phyloP scores from a whole-genome alignment of 2,329 filamentous ascomycete species.

The Calonectria honghensis region DNA sequence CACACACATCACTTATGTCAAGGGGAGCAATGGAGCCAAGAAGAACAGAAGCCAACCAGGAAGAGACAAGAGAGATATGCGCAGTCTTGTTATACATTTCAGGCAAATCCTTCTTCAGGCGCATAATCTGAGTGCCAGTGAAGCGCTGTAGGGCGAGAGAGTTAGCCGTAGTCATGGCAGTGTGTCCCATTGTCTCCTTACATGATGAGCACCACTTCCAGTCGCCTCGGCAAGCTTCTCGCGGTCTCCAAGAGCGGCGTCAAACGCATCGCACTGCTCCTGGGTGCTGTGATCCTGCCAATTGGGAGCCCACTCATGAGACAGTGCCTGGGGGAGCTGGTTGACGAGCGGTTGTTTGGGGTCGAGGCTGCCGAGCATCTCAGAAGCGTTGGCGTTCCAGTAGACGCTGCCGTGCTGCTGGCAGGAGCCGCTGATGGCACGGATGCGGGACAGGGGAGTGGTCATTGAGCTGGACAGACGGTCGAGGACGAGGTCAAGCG shows the following conservation, averaged over 20 bases:
- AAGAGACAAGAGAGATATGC: constrained; percentile 94
- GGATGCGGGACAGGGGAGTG: constrained; percentile 81
- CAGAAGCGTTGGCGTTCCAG: constrained; percentile 84
- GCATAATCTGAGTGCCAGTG: constrained; percentile 96
- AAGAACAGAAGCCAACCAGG: constrained; percentile 93
- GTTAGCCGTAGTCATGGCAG: constrained; percentile 19
- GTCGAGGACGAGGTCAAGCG: constrained; percentile 87
- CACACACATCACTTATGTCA: constrained; percentile 95
- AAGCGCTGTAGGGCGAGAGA: constrained; percentile 78
- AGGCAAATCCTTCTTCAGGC: constrained; percentile 87
- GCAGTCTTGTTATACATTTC: constrained; percentile 87
- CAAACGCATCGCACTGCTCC: constrained; percentile 91
- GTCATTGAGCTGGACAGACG: constrained; percentile 80
- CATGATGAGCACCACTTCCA: constrained; percentile 95
- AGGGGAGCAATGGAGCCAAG: constrained; percentile 90
- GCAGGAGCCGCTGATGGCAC: constrained; percentile 91
- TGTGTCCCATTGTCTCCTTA: constrained; percentile 65
- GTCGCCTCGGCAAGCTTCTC: constrained; percentile 85
- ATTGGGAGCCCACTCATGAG: constrained; percentile 92
- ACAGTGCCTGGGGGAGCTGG: constrained; percentile 84
- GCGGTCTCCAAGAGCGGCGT: constrained; percentile 79
- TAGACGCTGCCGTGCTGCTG: constrained; percentile 99
- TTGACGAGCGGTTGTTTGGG: constrained; percentile 78
- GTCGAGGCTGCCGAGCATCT: constrained; percentile 77
- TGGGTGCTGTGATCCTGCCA: constrained; percentile 99